phyloP scores from a whole-genome alignment of 306 rosid genomes.

The Amphicarpaea edgeworthii region DNA sequence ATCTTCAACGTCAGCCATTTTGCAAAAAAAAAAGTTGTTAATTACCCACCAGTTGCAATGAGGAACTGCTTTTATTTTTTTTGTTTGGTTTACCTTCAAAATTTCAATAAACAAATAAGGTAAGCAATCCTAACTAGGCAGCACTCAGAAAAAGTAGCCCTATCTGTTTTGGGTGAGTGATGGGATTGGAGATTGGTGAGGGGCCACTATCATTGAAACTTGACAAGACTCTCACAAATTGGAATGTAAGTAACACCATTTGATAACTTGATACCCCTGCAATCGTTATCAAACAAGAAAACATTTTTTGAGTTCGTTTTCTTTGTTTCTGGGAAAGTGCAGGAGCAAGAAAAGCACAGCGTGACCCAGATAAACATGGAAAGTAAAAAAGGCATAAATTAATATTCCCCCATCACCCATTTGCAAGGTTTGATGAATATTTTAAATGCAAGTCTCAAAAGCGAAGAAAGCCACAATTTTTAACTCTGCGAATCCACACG shows the following conservation, averaged over 20 bases:
- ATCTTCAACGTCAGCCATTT: background rate
- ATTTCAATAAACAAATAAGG: slow-evolving; percentile 31
- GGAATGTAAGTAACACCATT: slow-evolving; percentile 19
- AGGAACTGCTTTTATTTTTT: background rate
- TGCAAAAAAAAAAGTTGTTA: background rate
- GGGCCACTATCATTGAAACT: slow-evolving; percentile 30
- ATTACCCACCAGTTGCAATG: slow-evolving; percentile 24
- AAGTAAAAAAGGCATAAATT: slow-evolving; percentile 4
- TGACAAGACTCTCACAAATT: slow-evolving; percentile 18
- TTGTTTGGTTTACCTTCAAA: slow-evolving; percentile 13
- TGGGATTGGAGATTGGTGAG: slow-evolving; percentile 36
- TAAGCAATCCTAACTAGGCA: slow-evolving; percentile 18
- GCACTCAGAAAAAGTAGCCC: slow-evolving; percentile 32
- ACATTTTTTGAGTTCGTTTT: slow-evolving; percentile 20
- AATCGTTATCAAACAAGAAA: slow-evolving; percentile 34
- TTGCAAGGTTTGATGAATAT: slow-evolving; percentile 33
- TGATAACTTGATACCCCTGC: slow-evolving; percentile 17
- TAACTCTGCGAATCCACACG: slow-evolving; percentile 29
- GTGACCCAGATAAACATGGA: slow-evolving; percentile 32
- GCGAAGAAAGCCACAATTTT: slow-evolving; percentile 32
- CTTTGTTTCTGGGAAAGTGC: slow-evolving; percentile 22
- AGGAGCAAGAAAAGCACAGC: slow-evolving; percentile 18
- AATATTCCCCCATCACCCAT: slow-evolving; percentile 36
- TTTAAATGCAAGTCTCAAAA: slow-evolving; percentile 32
- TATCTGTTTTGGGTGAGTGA: slow-evolving; percentile 36